phyloP scores from a whole-genome alignment of 192 early-diverging fungal genomes.

The Dissophora ornata region DNA sequence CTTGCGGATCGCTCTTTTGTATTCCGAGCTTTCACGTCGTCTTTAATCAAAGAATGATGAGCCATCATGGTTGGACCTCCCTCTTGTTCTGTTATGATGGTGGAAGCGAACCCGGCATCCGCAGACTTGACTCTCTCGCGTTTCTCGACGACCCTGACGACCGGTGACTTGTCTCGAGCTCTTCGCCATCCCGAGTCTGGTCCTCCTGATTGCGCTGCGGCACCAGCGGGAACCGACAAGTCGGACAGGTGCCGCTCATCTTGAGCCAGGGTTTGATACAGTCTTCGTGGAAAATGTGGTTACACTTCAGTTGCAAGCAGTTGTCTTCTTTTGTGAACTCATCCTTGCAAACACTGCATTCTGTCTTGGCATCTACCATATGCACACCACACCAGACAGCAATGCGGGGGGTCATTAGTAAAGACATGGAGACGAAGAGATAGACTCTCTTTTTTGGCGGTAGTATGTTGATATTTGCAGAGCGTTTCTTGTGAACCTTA shows the following conservation, averaged over 20 bases:
- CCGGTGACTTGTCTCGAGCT: too few species aligned
- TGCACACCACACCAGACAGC: too few species aligned
- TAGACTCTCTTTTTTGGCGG: too few species aligned
- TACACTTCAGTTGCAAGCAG: conserved; percentile 80
- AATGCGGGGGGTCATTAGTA: neutral
- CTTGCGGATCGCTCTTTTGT: too few species aligned
- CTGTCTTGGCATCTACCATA: conserved; percentile 66
- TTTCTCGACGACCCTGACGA: too few species aligned
- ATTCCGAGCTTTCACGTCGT: too few species aligned
- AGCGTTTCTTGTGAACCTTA: too few species aligned
- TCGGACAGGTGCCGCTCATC: conserved; percentile 92
- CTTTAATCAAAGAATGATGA: too few species aligned
- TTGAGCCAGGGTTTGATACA: conserved; percentile 95
- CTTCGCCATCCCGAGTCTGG: too few species aligned
- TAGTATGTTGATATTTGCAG: too few species aligned
- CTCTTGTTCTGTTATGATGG: neutral
- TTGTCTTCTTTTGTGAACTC: conserved; percentile 78
- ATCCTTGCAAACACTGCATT: conserved; percentile 93
- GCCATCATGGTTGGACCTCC: neutral
- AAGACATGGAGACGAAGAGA: neutral
- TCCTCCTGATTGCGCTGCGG: conserved; percentile 2
- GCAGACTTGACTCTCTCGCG: too few species aligned
- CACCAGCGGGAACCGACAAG: conserved; percentile 64
- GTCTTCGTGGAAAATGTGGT: conserved; percentile 87
- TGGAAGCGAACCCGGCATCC: too few species aligned